Evolutionary conservation across 2,329 filamentous ascomycete genomes (phyloP), one percentile per base, ranked within the genome.

Genomic region (Eutypella sp.): DNA sequence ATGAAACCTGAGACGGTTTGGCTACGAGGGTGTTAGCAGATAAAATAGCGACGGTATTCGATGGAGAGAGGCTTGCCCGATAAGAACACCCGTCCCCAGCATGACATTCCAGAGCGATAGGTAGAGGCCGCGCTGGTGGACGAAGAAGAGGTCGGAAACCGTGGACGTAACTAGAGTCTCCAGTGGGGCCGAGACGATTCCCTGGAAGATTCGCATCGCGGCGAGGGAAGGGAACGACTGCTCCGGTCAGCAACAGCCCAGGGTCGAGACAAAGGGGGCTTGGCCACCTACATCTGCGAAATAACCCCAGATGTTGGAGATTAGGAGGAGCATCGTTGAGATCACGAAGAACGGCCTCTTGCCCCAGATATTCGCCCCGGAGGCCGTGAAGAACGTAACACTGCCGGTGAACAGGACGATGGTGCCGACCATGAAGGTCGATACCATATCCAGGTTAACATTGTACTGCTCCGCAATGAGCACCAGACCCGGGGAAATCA

Each of bases 1-100:
- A 67, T 66, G 47, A 63, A 64, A 11, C 64, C 62, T 1, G 70
- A 63, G 41, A 74, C 70, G 9, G 70, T 65, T 57, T 72, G 69
- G 5, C 69, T 68, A n/a, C 10, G 5, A 18, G 37, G 4, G 7
- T 20, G 34, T 43, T 23, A 45, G 33, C 34, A 15, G 25, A 24
- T 8, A 31, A 11, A 15, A 25, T 10, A 37, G 22, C 8, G 20
- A 15, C 11, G n/a, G 4, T 7, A 41, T 16, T 15, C 11, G 19
- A 18, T 13, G 24, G 31, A 6, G 31, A 45, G 33, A 15, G 22
- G 22, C 45, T 36, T 44, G 42, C 48, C 48, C 53, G 7, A 57
- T 33, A 23, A 57, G 25, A 40, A 57, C 55, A n/a, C 55, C 55
- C 0, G 52, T 45, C 3, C 45, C 50, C 19, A 56, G 22, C 55